Evolutionary conservation across 1,139 yeast species (phyloP), one percentile per base, ranked within the genome.

Genomic region (Yamadazyma kanchanaburiensis): DNA sequence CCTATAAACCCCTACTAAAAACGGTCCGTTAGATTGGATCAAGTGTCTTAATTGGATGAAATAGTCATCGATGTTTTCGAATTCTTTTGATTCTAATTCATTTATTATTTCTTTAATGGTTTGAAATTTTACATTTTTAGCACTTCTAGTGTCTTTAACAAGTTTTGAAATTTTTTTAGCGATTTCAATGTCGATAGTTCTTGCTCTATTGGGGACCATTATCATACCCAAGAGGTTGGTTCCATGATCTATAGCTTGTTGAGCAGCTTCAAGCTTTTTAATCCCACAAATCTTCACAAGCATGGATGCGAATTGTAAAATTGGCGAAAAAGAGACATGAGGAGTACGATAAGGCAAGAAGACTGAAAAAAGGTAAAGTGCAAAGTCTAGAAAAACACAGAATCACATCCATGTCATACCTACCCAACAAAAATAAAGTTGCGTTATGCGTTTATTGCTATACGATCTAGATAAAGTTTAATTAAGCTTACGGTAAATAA

Each of bases 1-100:
- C 38, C 91, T 68, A 58, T 91, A 88, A 2, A 91, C 98, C 1
- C 97, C 98, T 2, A 88, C 96, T 3, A 84, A 55, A 43, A 65
- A 73, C 0, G 95, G 95, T 0, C 89, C 85, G 35, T 73, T 64
- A 26, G 58, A 60, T 3, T 43, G 38, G 4, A 79, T 42, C 10
- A 56, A 42, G n/a, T 45, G 38, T 1, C 57, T 33, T 3, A 63
- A 51, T 3, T 43, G 37, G 3, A 47, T 49, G 40, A 70, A 70
- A 55, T 68, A 71, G n/a, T 51, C 62, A 2, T 45, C 43, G 3
- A 49, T 38, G 15, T 38, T 33, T 1, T 32, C 38, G 16, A 54
- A 58, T 3, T 34, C 27, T 7, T 46, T 34, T 0, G 29, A 22
- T 6, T 40, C 32, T 6, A 60, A 24, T 13, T 44, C 37, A 2